These are phyloP conservation scores for Phytophthora fragariae DNA, from an alignment of 352 stramenopile genomes.

Conservation along the genomic window DNA sequence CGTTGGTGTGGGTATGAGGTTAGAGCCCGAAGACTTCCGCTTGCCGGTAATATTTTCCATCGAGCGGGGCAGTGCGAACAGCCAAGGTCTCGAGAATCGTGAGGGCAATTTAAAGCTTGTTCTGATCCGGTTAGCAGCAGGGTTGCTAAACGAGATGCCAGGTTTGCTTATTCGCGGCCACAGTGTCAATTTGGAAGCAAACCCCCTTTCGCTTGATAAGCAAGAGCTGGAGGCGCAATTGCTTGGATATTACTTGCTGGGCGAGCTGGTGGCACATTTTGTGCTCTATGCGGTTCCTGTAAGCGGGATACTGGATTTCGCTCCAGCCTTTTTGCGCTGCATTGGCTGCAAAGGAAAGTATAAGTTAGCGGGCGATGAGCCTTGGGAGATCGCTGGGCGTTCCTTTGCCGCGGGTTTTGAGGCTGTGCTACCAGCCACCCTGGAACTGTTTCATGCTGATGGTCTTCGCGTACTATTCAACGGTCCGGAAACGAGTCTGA, in stretches of 20 bases:
- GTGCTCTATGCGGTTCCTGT: constrained; percentile 57
- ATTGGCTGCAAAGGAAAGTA: constrained; percentile 41
- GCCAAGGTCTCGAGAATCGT: constrained; percentile 12
- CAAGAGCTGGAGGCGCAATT: constrained; percentile 35
- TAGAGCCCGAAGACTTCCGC: constrained; percentile 60
- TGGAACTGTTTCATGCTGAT: constrained; percentile 54
- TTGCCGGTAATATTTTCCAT: constrained; percentile 54
- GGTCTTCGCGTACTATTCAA: constrained; percentile 71
- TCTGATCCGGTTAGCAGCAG: constrained; percentile 45
- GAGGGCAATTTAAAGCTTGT: constrained; percentile 49
- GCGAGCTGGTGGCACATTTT: constrained; percentile 68
- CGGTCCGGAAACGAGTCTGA: constrained; percentile 35
- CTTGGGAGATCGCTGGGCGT: constrained; percentile 32
- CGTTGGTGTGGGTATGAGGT: constrained; percentile 39
- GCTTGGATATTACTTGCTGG: constrained; percentile 65
- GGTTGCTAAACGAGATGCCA: constrained; percentile 40
- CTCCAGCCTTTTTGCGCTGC: constrained; percentile 56
- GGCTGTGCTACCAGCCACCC: constrained; percentile 56
- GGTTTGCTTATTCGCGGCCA: constrained; percentile 42
- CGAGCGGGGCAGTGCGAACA: constrained; percentile 14
- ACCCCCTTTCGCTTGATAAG: constrained; percentile 18
- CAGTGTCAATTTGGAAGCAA: not conserved
- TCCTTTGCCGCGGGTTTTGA: constrained; percentile 68
- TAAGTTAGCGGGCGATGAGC: constrained; percentile 24
- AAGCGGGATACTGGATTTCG: constrained; percentile 66